Evolutionary conservation across 352 stramenopile genomes (phyloP).

Genomic region (Phytophthora sp.): DNA sequence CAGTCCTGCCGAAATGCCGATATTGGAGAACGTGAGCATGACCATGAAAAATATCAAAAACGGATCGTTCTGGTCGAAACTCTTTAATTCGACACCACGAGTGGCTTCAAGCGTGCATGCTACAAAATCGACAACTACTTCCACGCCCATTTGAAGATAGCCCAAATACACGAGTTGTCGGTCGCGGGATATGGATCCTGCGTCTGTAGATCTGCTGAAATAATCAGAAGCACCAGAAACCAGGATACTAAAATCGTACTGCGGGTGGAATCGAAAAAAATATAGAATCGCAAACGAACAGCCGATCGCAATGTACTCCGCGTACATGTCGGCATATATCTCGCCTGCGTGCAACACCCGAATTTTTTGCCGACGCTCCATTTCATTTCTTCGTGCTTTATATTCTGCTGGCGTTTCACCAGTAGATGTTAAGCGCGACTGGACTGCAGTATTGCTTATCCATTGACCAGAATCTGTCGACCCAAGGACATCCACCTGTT

Average conservation of each 20-base stretch:
- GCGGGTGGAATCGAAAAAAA: conserved; percentile 36
- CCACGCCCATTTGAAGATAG: conserved; percentile 11
- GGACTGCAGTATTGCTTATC: not conserved
- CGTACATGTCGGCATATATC: conserved; percentile 45
- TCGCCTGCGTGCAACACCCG: conserved; percentile 30
- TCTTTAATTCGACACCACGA: conserved; percentile 11
- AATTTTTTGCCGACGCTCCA: conserved; percentile 9
- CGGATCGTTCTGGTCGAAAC: conserved; percentile 14
- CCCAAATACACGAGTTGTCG: not conserved
- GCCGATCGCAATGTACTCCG: conserved; percentile 47
- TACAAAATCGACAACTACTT: conserved; percentile 26
- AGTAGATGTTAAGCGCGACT: not conserved
- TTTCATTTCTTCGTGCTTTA: not conserved
- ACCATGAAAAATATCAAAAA: conserved; percentile 37
- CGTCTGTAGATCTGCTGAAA: not conserved
- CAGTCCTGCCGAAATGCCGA: conserved; percentile 13
- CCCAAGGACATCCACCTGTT: no score
- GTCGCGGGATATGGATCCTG: not conserved
- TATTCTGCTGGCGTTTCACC: conserved; percentile 5
- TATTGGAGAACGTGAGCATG: not conserved
- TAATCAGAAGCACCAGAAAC: not conserved
- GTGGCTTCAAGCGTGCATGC: conserved; percentile 22
- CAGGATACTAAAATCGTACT: conserved; percentile 18
- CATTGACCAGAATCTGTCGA: not conserved
- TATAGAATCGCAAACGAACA: conserved; percentile 44